These are phyloP conservation scores for Pseudocercospora fijiensis DNA, from an alignment of 2,329 filamentous ascomycete species.

Conservation along the genomic window DNA sequence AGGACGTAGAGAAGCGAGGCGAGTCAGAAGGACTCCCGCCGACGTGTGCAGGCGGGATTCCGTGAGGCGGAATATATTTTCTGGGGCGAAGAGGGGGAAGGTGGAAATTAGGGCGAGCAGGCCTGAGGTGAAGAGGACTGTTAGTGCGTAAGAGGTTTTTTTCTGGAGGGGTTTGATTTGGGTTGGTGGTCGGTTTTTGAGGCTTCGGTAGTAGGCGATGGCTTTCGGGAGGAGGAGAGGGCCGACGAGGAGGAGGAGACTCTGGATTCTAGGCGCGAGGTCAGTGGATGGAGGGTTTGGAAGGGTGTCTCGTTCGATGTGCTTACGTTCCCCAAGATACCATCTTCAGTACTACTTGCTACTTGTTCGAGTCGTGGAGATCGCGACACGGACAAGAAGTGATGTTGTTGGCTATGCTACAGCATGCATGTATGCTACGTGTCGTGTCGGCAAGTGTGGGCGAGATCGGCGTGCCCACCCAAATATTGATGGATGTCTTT, in stretches of 20 bases:
- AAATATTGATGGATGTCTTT: too few species aligned
- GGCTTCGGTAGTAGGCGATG: slow-evolving; percentile 63
- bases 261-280: slow-evolving; percentile 41
- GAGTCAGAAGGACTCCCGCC: slow-evolving; percentile 79
- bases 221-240: slow-evolving; percentile 69
- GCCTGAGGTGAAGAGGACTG: slow-evolving; percentile 58
- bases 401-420: too few species aligned
- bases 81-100: slow-evolving; percentile 66
- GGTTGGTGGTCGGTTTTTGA: slow-evolving; percentile 40
- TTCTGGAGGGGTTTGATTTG: slow-evolving; percentile 53
- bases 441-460: too few species aligned
- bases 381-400: background rate
- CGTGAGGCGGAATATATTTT: slow-evolving; percentile 79
- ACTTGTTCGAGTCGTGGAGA: background rate
- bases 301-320: background rate
- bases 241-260: slow-evolving; percentile 58
- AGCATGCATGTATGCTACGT: too few species aligned
- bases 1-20: slow-evolving; percentile 61
- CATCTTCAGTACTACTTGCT: background rate
- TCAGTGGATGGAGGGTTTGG: background rate
- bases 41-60: slow-evolving; percentile 80
- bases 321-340: slow-evolving; percentile 21
- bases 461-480: too few species aligned
- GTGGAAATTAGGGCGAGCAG: slow-evolving; percentile 59
- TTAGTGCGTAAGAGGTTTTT: slow-evolving; percentile 57